Base-by-base conservation (phyloP, 2,329 filamentous ascomycete species). In the Penicillium brevicompactum region DNA sequence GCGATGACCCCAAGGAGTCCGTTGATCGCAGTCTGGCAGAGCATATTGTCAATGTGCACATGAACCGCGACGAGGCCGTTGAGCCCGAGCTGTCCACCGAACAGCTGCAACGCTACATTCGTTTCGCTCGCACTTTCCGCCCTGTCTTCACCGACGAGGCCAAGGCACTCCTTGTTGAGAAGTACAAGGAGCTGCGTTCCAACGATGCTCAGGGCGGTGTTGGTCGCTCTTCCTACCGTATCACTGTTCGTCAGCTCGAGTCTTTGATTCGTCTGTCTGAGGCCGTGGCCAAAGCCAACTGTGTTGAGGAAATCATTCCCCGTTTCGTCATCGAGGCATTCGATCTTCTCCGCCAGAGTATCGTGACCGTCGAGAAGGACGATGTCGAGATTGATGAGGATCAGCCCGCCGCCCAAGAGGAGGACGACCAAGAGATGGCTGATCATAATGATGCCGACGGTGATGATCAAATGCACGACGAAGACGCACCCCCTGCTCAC, bases 251-350 rank as follows among this genome's bases (percentile, higher is more conserved):
- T 70, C 94, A 99, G 74, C 82, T 99, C 2, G 94, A 99, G 76
- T 93, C 89, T 70, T 87, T 99, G 83, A 97, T 99, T 63, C 91
- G 94, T 61, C 80, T 99, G 53, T 93, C 89, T 51, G 94, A 99
- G 75, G 94, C 94, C n/a, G 97, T 99, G 63, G 94, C 94, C 55
- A 97, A 97, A 76, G 91, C 92, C 55, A 97, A 96, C 71, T 99
- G 94, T 70, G 91, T 96, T 13, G 90, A 93, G 66, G 92, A 97
- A 60, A 89, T 99, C 58, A 87, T 87, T 0, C 83, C 89, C 1
- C 84, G 85, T 0, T 96, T 97, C 75, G 94, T 99, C 14, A 84
- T 89, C 40, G 94, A 99, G 75, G 94, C 93, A 0, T 97, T 89
- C 74, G 91, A 94, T 65, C 83, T 99, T 9, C 84, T 99, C 11